Evolutionary conservation across 208 protist species (phyloP).

Genomic region (Crithidia thermophila): DNA sequence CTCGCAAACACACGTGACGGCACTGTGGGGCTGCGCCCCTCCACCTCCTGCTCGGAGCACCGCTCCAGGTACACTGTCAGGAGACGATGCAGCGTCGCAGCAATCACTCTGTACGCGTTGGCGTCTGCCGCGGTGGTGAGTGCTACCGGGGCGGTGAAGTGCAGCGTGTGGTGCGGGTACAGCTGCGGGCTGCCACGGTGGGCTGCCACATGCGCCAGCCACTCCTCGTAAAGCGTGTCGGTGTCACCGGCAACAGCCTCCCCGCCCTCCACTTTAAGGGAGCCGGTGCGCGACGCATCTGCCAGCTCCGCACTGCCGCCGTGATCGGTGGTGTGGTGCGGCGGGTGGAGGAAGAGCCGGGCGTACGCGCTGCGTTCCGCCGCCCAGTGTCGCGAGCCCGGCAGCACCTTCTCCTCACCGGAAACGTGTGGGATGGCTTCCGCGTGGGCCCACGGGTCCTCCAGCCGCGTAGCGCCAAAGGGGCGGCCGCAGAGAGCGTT

Average conservation of each 20-base stretch:
- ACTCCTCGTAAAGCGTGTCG: constrained; percentile 21
- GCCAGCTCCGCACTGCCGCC: neutral
- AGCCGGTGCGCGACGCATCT: too few relatives aligned
- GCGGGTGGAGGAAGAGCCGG: neutral
- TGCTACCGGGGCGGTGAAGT: neutral
- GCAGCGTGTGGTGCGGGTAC: constrained; percentile 46
- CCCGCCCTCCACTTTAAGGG: too few relatives aligned
- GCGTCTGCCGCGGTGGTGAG: neutral
- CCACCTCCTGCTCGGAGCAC: constrained; percentile 10
- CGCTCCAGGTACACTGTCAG: constrained; percentile 21
- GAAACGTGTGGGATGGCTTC: neutral
- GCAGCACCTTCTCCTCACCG: constrained; percentile 1
- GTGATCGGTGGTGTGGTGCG: neutral
- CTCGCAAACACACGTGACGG: constrained; percentile 20
- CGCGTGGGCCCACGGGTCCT: constrained; percentile 4
- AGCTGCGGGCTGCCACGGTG: constrained; percentile 27
- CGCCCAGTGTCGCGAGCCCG: neutral
- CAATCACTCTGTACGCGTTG: neutral
- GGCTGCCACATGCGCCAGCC: constrained; percentile 30
- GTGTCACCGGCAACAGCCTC: neutral
- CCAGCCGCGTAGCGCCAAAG: constrained; percentile 7
- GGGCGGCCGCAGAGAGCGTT: constrained; percentile 24
- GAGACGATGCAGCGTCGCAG: constrained; percentile 14
- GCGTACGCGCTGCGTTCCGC: constrained; percentile 10
- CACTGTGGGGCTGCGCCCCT: constrained; percentile 7